phyloP scores from a whole-genome alignment of 805 yeast species.

The Schwanniomyces sp. region DNA sequence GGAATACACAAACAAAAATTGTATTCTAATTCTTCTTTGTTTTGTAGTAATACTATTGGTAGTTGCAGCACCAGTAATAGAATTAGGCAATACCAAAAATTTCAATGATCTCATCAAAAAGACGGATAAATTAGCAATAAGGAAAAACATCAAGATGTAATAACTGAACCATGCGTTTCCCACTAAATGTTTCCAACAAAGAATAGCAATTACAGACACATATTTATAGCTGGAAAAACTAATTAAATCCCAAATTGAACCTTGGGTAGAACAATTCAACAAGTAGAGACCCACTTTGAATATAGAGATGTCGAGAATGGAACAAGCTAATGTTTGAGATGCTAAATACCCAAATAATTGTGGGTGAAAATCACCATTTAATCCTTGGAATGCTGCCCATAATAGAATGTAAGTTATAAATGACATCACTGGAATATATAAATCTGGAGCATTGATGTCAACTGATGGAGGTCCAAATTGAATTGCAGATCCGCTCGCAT shows the following conservation, averaged over 20 bases:
- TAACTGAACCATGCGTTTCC: slow-evolving; percentile 32
- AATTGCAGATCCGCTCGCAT: slow-evolving; percentile 22
- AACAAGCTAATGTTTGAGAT: slow-evolving; percentile 81
- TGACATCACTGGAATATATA: slow-evolving; percentile 95
- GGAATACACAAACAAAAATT: slow-evolving; percentile 81
- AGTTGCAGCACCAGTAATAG: slow-evolving; percentile 36
- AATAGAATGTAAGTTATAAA: slow-evolving; percentile 81
- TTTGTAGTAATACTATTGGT: slow-evolving; percentile 62
- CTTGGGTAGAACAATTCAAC: slow-evolving; percentile 63
- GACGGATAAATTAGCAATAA: slow-evolving; percentile 48
- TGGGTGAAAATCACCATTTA: slow-evolving; percentile 89
- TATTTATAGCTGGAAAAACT: slow-evolving; percentile 95
- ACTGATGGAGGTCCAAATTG: slow-evolving; percentile 73
- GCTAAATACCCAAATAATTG: slow-evolving; percentile 85
- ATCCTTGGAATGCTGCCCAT: slow-evolving; percentile 82
- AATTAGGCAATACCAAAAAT: slow-evolving; percentile 64
- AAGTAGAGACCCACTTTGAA: slow-evolving; percentile 83
- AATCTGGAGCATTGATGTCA: slow-evolving; percentile 93
- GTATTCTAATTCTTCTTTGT: slow-evolving; percentile 78
- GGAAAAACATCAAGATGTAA: slow-evolving; percentile 32
- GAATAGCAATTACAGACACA: slow-evolving; percentile 67
- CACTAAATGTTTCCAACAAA: slow-evolving; percentile 51
- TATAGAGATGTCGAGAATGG: slow-evolving; percentile 70
- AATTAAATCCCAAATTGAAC: slow-evolving; percentile 70
- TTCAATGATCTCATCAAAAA: slow-evolving; percentile 70